phyloP scores from a whole-genome alignment of 2,329 filamentous ascomycete genomes.

The Ustilaginoidea virens region DNA sequence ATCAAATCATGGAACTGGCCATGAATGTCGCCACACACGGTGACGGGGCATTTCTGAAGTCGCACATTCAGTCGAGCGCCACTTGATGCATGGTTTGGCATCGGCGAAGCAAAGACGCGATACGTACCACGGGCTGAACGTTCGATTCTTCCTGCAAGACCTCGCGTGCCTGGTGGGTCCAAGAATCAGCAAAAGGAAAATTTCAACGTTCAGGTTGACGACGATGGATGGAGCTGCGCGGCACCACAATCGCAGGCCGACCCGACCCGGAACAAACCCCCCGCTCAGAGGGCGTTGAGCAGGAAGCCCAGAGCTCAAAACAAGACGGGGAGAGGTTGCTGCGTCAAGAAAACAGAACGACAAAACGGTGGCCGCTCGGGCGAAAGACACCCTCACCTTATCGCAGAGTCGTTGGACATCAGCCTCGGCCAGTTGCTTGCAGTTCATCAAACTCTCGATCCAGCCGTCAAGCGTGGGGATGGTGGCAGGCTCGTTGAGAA shows the following conservation, averaged over 20 bases:
- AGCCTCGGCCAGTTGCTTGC: conserved; percentile 91
- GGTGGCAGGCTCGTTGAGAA: conserved; percentile 64
- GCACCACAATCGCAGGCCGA: too few species aligned
- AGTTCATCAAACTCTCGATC: conserved; percentile 96
- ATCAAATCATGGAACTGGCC: conserved; percentile 98
- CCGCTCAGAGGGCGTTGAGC: too few species aligned
- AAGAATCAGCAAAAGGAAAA: conserved; percentile 14
- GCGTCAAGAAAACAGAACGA: too few species aligned
- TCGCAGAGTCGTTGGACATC: conserved; percentile 96
- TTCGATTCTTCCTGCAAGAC: conserved; percentile 96
- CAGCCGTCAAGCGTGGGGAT: conserved; percentile 91
- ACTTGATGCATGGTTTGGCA: neutral
- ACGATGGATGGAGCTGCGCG: too few species aligned
- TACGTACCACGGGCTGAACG: conserved; percentile 87
- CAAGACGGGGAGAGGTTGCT: too few species aligned
- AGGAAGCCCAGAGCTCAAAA: too few species aligned
- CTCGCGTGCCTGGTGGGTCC: conserved; percentile 59
- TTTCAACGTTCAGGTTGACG: too few species aligned
- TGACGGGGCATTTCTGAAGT: conserved; percentile 85
- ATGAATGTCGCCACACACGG: conserved; percentile 97
- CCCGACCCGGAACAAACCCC: too few species aligned
- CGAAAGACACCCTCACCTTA: conserved; percentile 47
- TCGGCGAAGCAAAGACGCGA: too few species aligned
- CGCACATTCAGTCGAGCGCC: neutral
- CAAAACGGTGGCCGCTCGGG: too few species aligned